Base-by-base conservation (phyloP, 805 yeast genomes). In the Cyberlindnera euphorbiiphila region DNA sequence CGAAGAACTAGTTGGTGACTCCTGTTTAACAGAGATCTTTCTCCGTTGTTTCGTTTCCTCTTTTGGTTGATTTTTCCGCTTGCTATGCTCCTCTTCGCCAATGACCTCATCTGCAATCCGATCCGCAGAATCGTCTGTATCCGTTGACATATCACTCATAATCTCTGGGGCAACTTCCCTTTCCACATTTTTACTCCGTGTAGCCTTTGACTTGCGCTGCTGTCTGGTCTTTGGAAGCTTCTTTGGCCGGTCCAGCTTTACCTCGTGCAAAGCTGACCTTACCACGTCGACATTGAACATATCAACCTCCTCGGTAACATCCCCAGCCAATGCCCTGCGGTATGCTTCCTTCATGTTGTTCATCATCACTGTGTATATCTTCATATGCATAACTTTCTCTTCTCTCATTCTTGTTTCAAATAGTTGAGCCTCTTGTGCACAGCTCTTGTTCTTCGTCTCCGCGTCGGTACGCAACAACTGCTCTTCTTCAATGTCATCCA, bases 261-360 rank as follows among this genome's bases (percentile, higher is more conserved):
- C 37, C 18, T 25, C 34, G 10, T 38, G 22, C 12, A 38, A 10
- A 10, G 35, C 14, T 5, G 13, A 7, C 11, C 22, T 11, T 11
- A 39, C 31, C 3, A 34, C 27, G 5, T 31, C 37, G 7, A 30
- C 10, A 17, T 53, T 49, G 36, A 53, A 48, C 5, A 35, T 18
- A 31, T 53, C 57, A 5, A 36, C 49, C 4, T 33, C 43, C 4
- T 47, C 46, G 6, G 20, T n/a, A 3, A 46, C 27, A 9, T 50
- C 54, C 1, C 57, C 58, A 4, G 31, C 31, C 3, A 44, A n/a
- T 1, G 50, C 27, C 19, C 35, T 37, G 6, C 25, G 20, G 30
- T 49, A 49, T 16, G 43, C 44, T 1, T 21, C 34, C 23, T 55
- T 54, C 38, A 50, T 41, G 12, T 47, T 45, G 33, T 53, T 55